These are phyloP conservation scores for Magnusiomyces suaveolens DNA, from an alignment of 1,139 yeast species.

Conservation along the genomic window DNA sequence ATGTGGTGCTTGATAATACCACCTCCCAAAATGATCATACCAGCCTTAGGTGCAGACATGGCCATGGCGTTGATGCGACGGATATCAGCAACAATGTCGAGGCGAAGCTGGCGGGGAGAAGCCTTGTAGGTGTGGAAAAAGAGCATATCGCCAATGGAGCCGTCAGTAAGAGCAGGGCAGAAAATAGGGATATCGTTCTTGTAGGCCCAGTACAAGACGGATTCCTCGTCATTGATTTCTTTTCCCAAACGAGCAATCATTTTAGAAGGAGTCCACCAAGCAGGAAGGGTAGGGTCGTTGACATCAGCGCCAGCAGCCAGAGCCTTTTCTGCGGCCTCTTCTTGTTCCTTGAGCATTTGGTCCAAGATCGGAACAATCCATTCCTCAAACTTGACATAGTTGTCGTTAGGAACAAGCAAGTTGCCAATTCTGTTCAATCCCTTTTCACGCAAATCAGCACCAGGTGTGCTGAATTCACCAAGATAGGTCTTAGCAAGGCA, in stretches of 20 bases:
- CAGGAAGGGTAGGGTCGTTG: slow-evolving; percentile 51
- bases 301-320: slow-evolving; percentile 31
- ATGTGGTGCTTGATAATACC: slow-evolving; percentile 95
- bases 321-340: slow-evolving; percentile 43
- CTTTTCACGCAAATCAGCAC: slow-evolving; percentile 74
- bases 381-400: slow-evolving; percentile 93
- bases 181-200: slow-evolving; percentile 91
- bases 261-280: slow-evolving; percentile 84
- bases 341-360: slow-evolving; percentile 80
- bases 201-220: slow-evolving; percentile 96
- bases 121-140: slow-evolving; percentile 96
- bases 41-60: slow-evolving; percentile 92
- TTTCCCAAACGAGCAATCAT: slow-evolving; percentile 88
- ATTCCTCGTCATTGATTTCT: slow-evolving; percentile 83
- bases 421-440: slow-evolving; percentile 98
- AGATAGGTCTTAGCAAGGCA: slow-evolving; percentile 91
- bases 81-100: slow-evolving; percentile 91
- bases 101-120: slow-evolving; percentile 76
- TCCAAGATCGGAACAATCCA: slow-evolving; percentile 96
- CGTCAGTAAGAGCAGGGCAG: slow-evolving; percentile 96
- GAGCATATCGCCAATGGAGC: slow-evolving; percentile 96
- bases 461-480: slow-evolving; percentile 81
- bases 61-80: slow-evolving; percentile 84
- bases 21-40: slow-evolving; percentile 94
- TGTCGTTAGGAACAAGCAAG: slow-evolving; percentile 91